Evolutionary conservation across 192 early-diverging fungal genomes (phyloP).

Genomic region (Mortierella hygrophila): DNA sequence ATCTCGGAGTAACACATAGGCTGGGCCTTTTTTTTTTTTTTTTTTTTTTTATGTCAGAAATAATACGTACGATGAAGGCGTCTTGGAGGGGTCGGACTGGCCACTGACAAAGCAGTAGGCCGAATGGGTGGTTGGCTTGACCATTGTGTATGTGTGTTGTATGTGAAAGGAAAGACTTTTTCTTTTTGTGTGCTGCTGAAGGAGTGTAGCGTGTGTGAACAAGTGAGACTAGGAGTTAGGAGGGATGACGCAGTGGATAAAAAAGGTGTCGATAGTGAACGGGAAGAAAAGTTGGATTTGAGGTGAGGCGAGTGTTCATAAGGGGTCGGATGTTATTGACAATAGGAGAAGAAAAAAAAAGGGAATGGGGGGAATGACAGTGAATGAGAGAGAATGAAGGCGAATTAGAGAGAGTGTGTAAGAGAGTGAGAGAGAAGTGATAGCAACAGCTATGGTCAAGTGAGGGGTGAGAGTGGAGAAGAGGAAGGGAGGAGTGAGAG

Average conservation of each 20-base stretch:
- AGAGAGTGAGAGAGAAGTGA: background rate
- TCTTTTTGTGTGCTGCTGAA: background rate
- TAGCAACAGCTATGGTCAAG: background rate
- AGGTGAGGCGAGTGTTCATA: background rate
- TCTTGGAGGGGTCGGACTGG: conserved; percentile 20
- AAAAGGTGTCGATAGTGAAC: background rate
- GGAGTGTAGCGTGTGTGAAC: background rate
- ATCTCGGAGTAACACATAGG: background rate
- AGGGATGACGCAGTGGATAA: background rate
- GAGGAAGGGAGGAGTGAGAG: background rate
- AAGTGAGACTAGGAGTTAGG: too few species aligned
- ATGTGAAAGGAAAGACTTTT: background rate
- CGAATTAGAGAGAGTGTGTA: background rate
- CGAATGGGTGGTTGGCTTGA: conserved; percentile 27
- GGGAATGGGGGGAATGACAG: background rate
- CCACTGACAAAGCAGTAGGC: conserved; percentile 56
- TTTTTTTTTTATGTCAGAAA: background rate
- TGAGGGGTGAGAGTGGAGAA: background rate
- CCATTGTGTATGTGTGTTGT: conserved; percentile 8
- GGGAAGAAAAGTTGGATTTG: background rate
- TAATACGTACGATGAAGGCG: conserved; percentile 28
- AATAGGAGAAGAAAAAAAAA: background rate
- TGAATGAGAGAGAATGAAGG: background rate
- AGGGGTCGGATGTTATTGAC: background rate
- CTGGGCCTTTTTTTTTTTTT: background rate